These are phyloP conservation scores for Pythium apleroticum DNA, from an alignment of 352 stramenopile genomes.

Conservation along the genomic window DNA sequence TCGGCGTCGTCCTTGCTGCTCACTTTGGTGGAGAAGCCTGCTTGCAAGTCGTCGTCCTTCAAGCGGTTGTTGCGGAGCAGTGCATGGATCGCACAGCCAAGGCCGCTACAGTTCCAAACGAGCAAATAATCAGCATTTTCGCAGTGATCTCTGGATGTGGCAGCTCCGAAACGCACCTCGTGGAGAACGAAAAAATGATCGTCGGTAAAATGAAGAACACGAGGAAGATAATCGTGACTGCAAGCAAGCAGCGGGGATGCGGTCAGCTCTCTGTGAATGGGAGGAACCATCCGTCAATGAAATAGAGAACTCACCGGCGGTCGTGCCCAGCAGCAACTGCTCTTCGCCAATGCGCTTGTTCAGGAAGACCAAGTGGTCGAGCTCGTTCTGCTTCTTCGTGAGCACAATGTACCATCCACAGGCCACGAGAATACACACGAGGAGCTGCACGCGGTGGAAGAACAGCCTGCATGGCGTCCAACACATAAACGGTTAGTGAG, in stretches of 20 bases:
- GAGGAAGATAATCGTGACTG: conserved; percentile 69
- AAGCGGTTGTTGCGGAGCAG: conserved; percentile 65
- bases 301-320: conserved; percentile 42
- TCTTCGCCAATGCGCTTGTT: conserved; percentile 61
- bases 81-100: conserved; percentile 50
- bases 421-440: conserved; percentile 60
- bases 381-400: conserved; percentile 48
- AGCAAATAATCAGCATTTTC: conserved; percentile 1
- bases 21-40: conserved; percentile 17
- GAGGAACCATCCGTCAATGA: background rate
- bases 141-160: too few species aligned
- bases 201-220: conserved; percentile 73
- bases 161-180: conserved; percentile 39
- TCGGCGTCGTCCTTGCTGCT: conserved; percentile 30
- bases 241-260: background rate
- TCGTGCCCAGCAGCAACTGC: conserved; percentile 61
- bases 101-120: conserved; percentile 38
- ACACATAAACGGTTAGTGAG: background rate
- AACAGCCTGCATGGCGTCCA: conserved; percentile 40
- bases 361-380: conserved; percentile 52
- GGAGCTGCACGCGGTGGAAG: conserved; percentile 68
- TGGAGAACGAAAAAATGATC: conserved; percentile 65
- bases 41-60: conserved; percentile 58
- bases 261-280: background rate
- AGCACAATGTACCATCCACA: conserved; percentile 70